phyloP scores from a whole-genome alignment of 1,284 basidiomycete genomes.

The Pterula multifida region DNA sequence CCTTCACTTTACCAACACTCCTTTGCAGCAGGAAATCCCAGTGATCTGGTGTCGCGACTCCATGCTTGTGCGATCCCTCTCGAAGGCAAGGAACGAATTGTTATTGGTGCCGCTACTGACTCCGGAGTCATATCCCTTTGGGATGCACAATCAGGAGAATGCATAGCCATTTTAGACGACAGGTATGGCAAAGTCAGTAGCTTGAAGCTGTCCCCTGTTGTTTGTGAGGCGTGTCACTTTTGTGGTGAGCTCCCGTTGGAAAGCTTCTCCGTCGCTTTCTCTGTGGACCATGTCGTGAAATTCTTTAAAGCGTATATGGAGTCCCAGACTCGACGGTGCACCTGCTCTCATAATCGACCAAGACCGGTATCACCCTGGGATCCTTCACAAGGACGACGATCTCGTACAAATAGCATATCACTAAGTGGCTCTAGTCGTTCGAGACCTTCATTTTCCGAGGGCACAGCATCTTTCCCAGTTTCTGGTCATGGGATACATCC shows the following conservation, averaged over 20 bases:
- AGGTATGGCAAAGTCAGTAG: conserved; percentile 39
- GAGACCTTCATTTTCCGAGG: conserved; percentile 31
- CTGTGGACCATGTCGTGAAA: conserved; percentile 45
- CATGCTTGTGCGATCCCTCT: conserved; percentile 41
- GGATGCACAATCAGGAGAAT: conserved; percentile 49
- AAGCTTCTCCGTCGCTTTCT: conserved; percentile 48
- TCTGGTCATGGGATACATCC: conserved; percentile 70
- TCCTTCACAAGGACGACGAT: conserved; percentile 34
- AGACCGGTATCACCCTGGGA: conserved; percentile 30
- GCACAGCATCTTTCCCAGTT: conserved; percentile 44
- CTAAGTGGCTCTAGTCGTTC: conserved; percentile 32
- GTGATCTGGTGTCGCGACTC: conserved; percentile 38
- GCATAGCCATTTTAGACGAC: conserved; percentile 48
- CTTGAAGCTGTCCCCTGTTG: conserved; percentile 39
- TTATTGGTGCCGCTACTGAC: conserved; percentile 52
- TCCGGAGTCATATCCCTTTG: conserved; percentile 61
- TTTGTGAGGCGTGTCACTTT: conserved; percentile 41
- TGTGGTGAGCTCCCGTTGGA: conserved; percentile 59
- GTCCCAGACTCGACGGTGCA: conserved; percentile 50
- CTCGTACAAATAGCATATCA: conserved; percentile 39
- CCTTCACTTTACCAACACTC: conserved; percentile 29
- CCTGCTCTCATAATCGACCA: conserved; percentile 43
- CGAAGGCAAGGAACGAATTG: conserved; percentile 32
- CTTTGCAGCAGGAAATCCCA: conserved; percentile 43
- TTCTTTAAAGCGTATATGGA: conserved; percentile 50